These are phyloP conservation scores for Phytopythium chamaehyphon DNA, from an alignment of 352 stramenopile genomes.

Conservation along the genomic window DNA sequence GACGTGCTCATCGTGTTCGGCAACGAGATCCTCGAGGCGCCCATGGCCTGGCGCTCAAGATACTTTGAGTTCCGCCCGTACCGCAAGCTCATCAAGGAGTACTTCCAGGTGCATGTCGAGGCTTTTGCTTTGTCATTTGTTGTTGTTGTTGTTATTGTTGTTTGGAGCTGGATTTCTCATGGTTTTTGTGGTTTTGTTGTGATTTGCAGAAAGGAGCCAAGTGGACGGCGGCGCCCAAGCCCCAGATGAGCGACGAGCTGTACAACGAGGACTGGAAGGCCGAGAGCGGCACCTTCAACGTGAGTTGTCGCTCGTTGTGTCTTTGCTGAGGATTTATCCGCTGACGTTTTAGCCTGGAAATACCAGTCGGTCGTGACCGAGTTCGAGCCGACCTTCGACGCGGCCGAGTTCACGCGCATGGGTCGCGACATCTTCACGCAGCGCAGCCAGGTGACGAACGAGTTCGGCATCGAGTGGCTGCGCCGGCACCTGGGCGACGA, in stretches of 20 bases:
- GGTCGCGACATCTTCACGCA: conserved; percentile 89
- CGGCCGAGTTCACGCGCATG: conserved; percentile 89
- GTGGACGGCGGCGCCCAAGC: conserved; percentile 88
- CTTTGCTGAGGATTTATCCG: too few species aligned
- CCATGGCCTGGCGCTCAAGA: conserved; percentile 87
- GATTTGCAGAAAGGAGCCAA: conserved; percentile 57
- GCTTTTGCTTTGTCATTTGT: too few species aligned
- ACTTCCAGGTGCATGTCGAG: conserved; percentile 54
- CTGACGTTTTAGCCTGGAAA: too few species aligned
- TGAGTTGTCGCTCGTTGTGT: conserved; percentile 26
- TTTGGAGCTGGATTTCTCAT: neutral
- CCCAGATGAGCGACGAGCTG: conserved; percentile 87
- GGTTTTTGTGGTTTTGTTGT: conserved; percentile 1
- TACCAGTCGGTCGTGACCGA: conserved; percentile 82
- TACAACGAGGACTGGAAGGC: conserved; percentile 87
- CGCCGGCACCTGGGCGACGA: conserved; percentile 81
- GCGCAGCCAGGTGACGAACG: conserved; percentile 88
- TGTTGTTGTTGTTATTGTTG: conserved; percentile 3
- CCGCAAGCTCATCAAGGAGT: conserved; percentile 88
- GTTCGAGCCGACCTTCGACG: conserved; percentile 88
- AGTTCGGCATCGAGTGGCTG: conserved; percentile 90
- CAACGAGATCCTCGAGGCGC: conserved; percentile 88
- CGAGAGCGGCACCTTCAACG: conserved; percentile 72
- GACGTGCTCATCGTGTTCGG: conserved; percentile 88
- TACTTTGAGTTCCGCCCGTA: conserved; percentile 91